Percentiles rank a stretch among this genome's conserved stretches.
These are phyloP conservation scores for Erysimum cheiranthoides DNA, from an alignment of 345 rosid species.

Conservation along the genomic window DNA sequence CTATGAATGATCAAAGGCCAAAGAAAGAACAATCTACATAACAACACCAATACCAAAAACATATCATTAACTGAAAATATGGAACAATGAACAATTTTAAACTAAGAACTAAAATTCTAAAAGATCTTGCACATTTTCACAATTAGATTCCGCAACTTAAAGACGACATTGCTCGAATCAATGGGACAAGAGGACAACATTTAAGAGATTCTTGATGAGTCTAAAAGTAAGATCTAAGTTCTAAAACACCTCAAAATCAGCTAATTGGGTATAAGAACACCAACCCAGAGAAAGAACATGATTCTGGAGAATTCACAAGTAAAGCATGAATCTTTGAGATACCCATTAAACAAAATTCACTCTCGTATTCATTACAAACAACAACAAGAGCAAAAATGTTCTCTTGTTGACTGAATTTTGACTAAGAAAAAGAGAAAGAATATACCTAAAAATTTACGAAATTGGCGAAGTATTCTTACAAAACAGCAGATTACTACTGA, in stretches of 20 bases:
- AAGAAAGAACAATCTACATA: not conserved
- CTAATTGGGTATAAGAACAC: not conserved
- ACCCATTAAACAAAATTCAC: not conserved
- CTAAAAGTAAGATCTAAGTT: constrained; percentile 50
- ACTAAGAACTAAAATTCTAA: not conserved
- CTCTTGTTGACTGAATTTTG: no score
- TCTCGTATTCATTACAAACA: constrained; percentile 22
- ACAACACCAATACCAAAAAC: not conserved
- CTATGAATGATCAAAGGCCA: not conserved
- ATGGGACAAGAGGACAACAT: not conserved
- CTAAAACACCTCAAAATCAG: not conserved
- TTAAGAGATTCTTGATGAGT: not conserved
- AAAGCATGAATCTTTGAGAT: constrained; percentile 15
- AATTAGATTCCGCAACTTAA: not conserved
- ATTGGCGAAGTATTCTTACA: not conserved
- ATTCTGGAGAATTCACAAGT: not conserved
- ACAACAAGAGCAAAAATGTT: not conserved
- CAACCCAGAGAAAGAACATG: constrained; percentile 10
- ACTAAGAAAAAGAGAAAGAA: not conserved
- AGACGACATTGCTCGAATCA: constrained; percentile 29
- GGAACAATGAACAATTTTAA: constrained; percentile 10
- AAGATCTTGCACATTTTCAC: not conserved
- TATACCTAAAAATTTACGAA: not conserved
- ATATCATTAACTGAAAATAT: constrained; percentile 3
- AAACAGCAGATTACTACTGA: constrained; percentile 12